Evolutionary conservation across 2,329 filamentous ascomycete species (phyloP).

Genomic region (Gaeumannomyces tritici): DNA sequence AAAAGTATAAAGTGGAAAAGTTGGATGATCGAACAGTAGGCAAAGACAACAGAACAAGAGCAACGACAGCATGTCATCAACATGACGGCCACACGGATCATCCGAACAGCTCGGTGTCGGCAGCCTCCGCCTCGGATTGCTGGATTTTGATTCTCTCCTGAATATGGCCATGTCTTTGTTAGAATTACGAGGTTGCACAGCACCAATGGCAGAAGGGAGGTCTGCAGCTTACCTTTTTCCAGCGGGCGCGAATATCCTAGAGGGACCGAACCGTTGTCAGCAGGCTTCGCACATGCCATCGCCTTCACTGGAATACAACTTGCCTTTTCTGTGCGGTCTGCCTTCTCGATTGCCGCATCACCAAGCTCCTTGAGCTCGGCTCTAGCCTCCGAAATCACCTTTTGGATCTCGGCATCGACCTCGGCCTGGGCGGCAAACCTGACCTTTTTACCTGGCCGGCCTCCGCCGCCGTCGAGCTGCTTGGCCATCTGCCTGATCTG

Average conservation of each 20-base stretch:
- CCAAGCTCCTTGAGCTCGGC: not conserved
- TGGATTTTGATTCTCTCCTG: not conserved
- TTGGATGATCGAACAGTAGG: no score
- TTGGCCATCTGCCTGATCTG: constrained; percentile 6
- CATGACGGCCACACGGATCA: not conserved
- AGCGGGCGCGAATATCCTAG: not conserved
- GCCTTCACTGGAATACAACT: not conserved
- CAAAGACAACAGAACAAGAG: no score
- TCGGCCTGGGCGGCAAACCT: not conserved
- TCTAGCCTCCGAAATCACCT: not conserved
- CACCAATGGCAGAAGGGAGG: not conserved
- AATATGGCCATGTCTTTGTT: not conserved
- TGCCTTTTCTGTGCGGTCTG: not conserved
- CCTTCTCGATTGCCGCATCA: not conserved
- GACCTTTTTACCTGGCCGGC: not conserved
- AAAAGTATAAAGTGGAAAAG: no score
- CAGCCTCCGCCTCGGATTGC: not conserved
- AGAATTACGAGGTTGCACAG: not conserved
- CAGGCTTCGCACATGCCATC: not conserved
- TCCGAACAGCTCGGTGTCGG: not conserved
- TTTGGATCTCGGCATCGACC: not conserved
- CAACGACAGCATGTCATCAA: not conserved
- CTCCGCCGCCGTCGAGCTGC: not conserved
- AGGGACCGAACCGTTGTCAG: not conserved
- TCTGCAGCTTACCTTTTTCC: not conserved